A percentile compares a stretch with the other conserved stretches of the same genome.
phyloP scores from a whole-genome alignment of 192 early-diverging fungal genomes.

The Rhizophlyctis rosea region DNA sequence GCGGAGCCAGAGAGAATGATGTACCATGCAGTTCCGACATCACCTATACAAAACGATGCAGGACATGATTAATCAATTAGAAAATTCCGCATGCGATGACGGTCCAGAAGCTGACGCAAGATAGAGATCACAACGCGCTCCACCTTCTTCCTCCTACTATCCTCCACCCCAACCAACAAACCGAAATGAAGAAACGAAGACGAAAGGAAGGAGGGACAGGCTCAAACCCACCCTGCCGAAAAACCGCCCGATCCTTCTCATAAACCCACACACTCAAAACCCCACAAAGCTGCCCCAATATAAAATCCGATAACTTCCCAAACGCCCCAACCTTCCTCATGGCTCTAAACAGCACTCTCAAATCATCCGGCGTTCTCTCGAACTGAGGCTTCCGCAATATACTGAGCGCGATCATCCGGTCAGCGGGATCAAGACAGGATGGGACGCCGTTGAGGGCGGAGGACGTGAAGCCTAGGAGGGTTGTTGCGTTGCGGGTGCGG shows the following conservation, averaged over 20 bases:
- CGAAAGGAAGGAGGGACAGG: no score
- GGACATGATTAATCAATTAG: neutral
- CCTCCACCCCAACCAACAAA: no score
- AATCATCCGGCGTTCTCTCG: slow-evolving; percentile 28
- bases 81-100: neutral
- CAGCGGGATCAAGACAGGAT: no score
- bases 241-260: slow-evolving; percentile 32
- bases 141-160: no score
- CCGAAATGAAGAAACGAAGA: neutral
- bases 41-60: slow-evolving; percentile 28
- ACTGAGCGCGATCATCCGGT: neutral
- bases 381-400: slow-evolving; percentile 20
- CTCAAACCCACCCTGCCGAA: slow-evolving; percentile 33
- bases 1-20: slow-evolving; percentile 38
- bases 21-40: slow-evolving; percentile 46
- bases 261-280: slow-evolving; percentile 29
- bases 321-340: slow-evolving; percentile 31
- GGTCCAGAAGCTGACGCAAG: no score
- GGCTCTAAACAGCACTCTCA: slow-evolving; percentile 14
- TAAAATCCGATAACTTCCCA: slow-evolving; percentile 28
- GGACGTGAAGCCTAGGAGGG: neutral
- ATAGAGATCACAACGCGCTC: no score
- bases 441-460: no score
- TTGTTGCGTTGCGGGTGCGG: neutral
- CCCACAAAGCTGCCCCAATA: slow-evolving; percentile 31